Conservation (phyloP, 352 stramenopile species). For the Phytophthora brassicae region DNA sequence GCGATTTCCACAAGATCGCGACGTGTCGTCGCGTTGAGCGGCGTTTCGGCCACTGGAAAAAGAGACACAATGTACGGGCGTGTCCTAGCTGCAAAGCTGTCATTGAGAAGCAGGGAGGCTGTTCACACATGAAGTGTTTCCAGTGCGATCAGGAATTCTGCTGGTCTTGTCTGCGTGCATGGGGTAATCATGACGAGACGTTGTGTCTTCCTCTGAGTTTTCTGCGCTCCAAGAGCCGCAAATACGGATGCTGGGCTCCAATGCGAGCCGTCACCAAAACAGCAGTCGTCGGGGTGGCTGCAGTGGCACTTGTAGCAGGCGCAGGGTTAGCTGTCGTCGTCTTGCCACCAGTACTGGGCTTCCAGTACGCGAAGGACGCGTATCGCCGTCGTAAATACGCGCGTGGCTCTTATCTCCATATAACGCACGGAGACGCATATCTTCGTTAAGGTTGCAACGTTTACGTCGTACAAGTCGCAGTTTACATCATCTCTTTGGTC, state of each 20-base stretch:
- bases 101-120: constrained; percentile 87
- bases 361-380: constrained; percentile 54
- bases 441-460: too few species aligned
- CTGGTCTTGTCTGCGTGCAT: constrained; percentile 73
- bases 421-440: constrained; percentile 29
- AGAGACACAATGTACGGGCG: constrained; percentile 63
- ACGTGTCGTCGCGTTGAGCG: constrained; percentile 64
- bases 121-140: constrained; percentile 85
- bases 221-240: constrained; percentile 63
- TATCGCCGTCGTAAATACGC: constrained; percentile 46
- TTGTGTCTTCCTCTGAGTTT: constrained; percentile 74
- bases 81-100: constrained; percentile 68
- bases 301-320: constrained; percentile 53
- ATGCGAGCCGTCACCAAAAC: constrained; percentile 77
- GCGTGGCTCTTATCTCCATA: constrained; percentile 37
- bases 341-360: constrained; percentile 64
- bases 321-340: constrained; percentile 69
- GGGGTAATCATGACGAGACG: constrained; percentile 72
- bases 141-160: constrained; percentile 87
- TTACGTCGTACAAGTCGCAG: neutral
- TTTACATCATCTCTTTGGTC: constrained; percentile 1
- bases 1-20: constrained; percentile 55
- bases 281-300: constrained; percentile 48
- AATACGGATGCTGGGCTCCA: constrained; percentile 60
- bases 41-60: constrained; percentile 70